These are phyloP conservation scores for Chlorella sorokiniana DNA, from an alignment of 139 green algal species.

Conservation along the genomic window DNA sequence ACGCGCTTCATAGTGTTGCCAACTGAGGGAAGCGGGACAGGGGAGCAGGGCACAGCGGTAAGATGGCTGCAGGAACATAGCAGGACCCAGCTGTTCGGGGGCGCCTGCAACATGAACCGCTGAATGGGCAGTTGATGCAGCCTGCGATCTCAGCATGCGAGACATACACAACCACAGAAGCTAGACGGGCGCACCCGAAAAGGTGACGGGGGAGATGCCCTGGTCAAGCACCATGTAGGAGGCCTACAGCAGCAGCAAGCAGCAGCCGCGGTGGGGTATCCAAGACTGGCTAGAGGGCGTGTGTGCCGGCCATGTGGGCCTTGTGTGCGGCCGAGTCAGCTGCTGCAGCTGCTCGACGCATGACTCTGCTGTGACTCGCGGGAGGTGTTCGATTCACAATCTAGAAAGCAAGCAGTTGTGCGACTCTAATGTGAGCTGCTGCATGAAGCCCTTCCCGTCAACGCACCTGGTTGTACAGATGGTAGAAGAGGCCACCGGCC, in stretches of 20 bases:
- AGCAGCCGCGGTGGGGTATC: too few species aligned
- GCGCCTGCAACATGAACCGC: conserved; percentile 53
- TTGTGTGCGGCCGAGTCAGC: too few species aligned
- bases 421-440: too few species aligned
- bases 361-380: too few species aligned
- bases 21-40: background rate
- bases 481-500: conserved; percentile 82
- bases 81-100: background rate
- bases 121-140: conserved; percentile 65
- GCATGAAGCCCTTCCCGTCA: background rate
- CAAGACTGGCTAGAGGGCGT: background rate
- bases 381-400: too few species aligned
- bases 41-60: too few species aligned
- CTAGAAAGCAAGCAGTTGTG: background rate
- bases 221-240: conserved; percentile 91
- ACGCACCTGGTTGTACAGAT: conserved; percentile 86
- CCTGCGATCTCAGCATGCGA: too few species aligned
- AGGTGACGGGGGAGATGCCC: conserved; percentile 86
- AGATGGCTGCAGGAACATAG: too few species aligned
- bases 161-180: background rate
- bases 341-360: too few species aligned
- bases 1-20: conserved; percentile 96
- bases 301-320: too few species aligned
- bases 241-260: conserved; percentile 54
- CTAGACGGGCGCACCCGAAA: conserved; percentile 50